Conservation (phyloP, 768 basidiomycete species). For the Mycena rebaudengoi region DNA sequence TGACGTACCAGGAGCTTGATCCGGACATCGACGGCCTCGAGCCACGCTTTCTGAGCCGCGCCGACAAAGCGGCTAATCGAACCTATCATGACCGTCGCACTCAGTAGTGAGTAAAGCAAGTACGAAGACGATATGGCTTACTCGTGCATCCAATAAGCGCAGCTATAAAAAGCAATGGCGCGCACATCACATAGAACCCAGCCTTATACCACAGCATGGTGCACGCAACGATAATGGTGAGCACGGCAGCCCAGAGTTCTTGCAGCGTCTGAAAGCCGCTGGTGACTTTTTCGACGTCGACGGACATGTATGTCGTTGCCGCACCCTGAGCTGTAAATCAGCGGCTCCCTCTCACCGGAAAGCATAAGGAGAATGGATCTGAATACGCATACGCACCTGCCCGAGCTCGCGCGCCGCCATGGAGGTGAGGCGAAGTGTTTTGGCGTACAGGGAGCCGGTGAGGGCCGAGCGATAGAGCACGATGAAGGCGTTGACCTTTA, state of each 20-base stretch:
- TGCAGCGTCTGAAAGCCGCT: conserved; percentile 6
- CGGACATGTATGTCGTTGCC: conserved; percentile 20
- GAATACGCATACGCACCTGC: neutral
- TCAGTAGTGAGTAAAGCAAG: neutral
- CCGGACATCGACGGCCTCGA: conserved; percentile 11
- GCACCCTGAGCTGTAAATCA: neutral
- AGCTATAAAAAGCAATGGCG: conserved; percentile 14
- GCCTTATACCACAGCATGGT: conserved; percentile 16
- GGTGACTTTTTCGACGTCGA: conserved; percentile 21
- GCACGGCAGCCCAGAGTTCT: conserved; percentile 16
- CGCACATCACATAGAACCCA: conserved; percentile 13
- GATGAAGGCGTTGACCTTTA: conserved; percentile 14
- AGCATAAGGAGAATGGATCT: too few species aligned
- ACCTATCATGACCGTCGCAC: neutral
- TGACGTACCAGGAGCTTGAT: conserved; percentile 19
- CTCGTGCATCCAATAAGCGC: conserved; percentile 5
- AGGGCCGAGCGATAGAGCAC: conserved; percentile 21
- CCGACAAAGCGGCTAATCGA: conserved; percentile 7
- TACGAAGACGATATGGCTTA: neutral
- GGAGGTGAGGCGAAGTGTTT: conserved; percentile 8
- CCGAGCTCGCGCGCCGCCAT: conserved; percentile 19
- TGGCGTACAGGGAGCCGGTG: conserved; percentile 14
- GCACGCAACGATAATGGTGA: conserved; percentile 16
- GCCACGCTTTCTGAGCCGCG: conserved; percentile 13
- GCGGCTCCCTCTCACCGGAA: neutral